Evolutionary conservation across 2,329 filamentous ascomycete species (phyloP).

Genomic region (Alternaria conjuncta): DNA sequence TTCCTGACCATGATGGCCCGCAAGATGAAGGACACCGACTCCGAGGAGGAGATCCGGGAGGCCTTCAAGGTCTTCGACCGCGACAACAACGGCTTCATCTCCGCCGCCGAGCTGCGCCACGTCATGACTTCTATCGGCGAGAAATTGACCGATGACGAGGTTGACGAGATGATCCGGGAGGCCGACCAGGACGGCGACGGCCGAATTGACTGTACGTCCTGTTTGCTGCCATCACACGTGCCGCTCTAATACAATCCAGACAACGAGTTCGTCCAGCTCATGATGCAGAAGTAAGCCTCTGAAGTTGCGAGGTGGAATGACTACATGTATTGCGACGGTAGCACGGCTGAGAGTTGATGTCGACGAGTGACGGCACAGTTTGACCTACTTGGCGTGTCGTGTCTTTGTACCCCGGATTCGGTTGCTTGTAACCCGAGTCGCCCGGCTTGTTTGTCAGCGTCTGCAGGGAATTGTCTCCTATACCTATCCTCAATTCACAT

Average conservation of each 20-base stretch:
- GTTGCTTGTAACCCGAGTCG: conserved; percentile 9
- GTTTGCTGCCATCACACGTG: not conserved
- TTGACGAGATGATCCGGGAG: conserved; percentile 70
- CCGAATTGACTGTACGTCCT: conserved; percentile 65
- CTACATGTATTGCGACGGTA: conserved; percentile 39
- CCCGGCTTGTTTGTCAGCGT: conserved; percentile 6
- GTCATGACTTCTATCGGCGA: conserved; percentile 71
- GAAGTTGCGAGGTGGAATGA: conserved; percentile 31
- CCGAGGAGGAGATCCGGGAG: conserved; percentile 69
- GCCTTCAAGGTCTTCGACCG: conserved; percentile 72
- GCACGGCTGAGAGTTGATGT: conserved; percentile 35
- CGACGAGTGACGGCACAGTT: conserved; percentile 31
- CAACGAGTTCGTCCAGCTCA: conserved; percentile 63
- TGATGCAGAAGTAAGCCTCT: conserved; percentile 60
- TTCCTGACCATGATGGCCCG: conserved; percentile 72
- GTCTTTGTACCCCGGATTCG: conserved; percentile 11
- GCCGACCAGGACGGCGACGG: conserved; percentile 70
- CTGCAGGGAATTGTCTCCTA: conserved; percentile 8
- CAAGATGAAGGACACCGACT: conserved; percentile 67
- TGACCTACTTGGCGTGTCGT: conserved; percentile 10
- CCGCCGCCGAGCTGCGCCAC: conserved; percentile 65
- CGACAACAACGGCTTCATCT: conserved; percentile 71
- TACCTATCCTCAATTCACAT: conserved; percentile 16
- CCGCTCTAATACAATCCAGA: conserved; percentile 44
- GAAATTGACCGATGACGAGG: conserved; percentile 67